Conservation (phyloP, 352 stramenopile species). For the Pythium folliculosum region DNA sequence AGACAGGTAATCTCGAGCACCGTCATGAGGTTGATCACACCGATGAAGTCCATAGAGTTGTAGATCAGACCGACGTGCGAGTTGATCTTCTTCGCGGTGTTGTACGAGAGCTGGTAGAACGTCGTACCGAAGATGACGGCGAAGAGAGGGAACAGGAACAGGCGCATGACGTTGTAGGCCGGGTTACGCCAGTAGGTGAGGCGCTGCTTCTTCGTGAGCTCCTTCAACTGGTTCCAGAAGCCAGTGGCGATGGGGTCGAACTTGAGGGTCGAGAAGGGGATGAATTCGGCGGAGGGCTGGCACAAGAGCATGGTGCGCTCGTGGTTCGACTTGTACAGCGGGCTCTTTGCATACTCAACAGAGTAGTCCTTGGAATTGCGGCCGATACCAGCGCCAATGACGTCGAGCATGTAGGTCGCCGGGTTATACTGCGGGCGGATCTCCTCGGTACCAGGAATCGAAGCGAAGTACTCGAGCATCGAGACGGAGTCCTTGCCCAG, state of each 20-base stretch:
- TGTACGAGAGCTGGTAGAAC: slow-evolving; percentile 47
- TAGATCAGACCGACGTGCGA: slow-evolving; percentile 65
- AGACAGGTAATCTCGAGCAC: slow-evolving; percentile 56
- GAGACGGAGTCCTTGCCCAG: slow-evolving; percentile 79
- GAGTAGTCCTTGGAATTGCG: slow-evolving; percentile 58
- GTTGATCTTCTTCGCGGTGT: slow-evolving; percentile 43
- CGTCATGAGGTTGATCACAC: slow-evolving; percentile 59
- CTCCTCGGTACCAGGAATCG: slow-evolving; percentile 64
- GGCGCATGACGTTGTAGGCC: slow-evolving; percentile 54
- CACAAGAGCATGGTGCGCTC: slow-evolving; percentile 26
- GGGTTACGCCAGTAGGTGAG: slow-evolving; percentile 57
- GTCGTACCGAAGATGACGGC: slow-evolving; percentile 57
- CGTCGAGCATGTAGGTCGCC: slow-evolving; percentile 89
- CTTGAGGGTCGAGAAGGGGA: slow-evolving; percentile 48
- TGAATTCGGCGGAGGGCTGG: slow-evolving; percentile 25
- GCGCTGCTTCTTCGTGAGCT: slow-evolving; percentile 39
- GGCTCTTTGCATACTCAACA: slow-evolving; percentile 50
- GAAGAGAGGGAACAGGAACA: slow-evolving; percentile 54
- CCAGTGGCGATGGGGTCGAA: slow-evolving; percentile 43
- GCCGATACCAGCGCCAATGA: slow-evolving; percentile 74
- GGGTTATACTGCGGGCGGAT: slow-evolving; percentile 88
- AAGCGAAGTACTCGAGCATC: slow-evolving; percentile 91
- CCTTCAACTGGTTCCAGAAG: slow-evolving; percentile 42
- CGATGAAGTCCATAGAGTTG: slow-evolving; percentile 73
- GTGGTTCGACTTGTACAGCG: slow-evolving; percentile 33